These are phyloP conservation scores for Rubia tinctorum DNA, from an alignment of 305 asterid genomes.

Conservation along the genomic window DNA sequence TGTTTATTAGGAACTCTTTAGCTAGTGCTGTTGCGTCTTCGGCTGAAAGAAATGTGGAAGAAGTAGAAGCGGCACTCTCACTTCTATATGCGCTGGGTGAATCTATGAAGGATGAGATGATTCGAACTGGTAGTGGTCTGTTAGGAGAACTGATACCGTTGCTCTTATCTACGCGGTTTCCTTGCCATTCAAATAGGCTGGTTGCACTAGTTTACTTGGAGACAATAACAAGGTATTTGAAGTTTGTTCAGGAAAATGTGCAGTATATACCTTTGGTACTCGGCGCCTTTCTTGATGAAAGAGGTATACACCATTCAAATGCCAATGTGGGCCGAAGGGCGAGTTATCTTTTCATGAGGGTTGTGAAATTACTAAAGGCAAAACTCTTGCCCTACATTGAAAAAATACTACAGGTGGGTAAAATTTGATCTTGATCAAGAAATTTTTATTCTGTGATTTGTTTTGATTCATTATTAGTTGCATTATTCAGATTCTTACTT, in stretches of 20 bases:
- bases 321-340: constrained; percentile 75
- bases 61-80: constrained; percentile 94
- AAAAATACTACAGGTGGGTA: constrained; percentile 86
- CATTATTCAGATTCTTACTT: constrained; percentile 11
- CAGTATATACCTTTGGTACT: constrained; percentile 71
- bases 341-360: constrained; percentile 94
- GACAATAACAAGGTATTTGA: constrained; percentile 76
- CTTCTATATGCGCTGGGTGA: constrained; percentile 89
- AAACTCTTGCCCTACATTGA: constrained; percentile 90
- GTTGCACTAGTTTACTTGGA: constrained; percentile 92
- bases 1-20: constrained; percentile 75
- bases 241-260: constrained; percentile 72
- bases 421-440: not conserved
- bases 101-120: constrained; percentile 63
- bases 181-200: constrained; percentile 85
- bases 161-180: constrained; percentile 84
- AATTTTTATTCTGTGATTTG: not conserved
- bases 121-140: constrained; percentile 66
- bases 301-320: constrained; percentile 93
- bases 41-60: constrained; percentile 74
- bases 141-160: constrained; percentile 66
- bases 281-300: constrained; percentile 88
- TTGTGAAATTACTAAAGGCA: constrained; percentile 79
- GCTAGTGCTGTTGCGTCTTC: constrained; percentile 56
- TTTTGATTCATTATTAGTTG: not conserved